phyloP scores from a whole-genome alignment of 2,329 filamentous ascomycete genomes.

The Colletotrichum sansevieriae region DNA sequence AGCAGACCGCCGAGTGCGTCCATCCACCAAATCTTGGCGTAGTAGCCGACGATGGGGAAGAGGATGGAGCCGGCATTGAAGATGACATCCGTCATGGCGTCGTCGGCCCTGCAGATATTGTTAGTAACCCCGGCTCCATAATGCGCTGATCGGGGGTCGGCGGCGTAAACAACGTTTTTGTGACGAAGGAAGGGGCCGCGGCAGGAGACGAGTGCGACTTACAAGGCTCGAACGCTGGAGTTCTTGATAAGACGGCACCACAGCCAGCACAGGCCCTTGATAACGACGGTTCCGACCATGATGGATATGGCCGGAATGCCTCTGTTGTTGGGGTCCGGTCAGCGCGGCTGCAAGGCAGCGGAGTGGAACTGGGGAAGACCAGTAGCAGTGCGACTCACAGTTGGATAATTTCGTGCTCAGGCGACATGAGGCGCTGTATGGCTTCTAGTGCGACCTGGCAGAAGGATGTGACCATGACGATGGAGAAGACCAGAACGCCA shows the following conservation, averaged over 20 bases:
- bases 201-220: constrained; percentile 47
- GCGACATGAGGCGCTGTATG: constrained; percentile 70
- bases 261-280: constrained; percentile 87
- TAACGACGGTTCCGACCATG: constrained; percentile 84
- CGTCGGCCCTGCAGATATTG: constrained; percentile 56
- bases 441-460: constrained; percentile 82
- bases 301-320: constrained; percentile 80
- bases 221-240: constrained; percentile 85
- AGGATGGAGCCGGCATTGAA: constrained; percentile 93
- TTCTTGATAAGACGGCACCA: constrained; percentile 91
- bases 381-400: constrained; percentile 58
- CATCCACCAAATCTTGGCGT: constrained; percentile 84
- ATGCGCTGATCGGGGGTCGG: constrained; percentile 42
- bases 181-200: constrained; percentile 16
- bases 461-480: constrained; percentile 90
- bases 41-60: constrained; percentile 86
- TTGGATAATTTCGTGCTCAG: constrained; percentile 77
- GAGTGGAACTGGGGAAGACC: background rate
- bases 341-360: constrained; percentile 18
- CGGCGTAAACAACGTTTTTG: constrained; percentile 2
- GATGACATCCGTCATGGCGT: constrained; percentile 79
- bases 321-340: constrained; percentile 46
- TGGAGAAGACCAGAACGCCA: constrained; percentile 83
- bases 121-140: constrained; percentile 45
- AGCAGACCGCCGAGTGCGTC: constrained; percentile 83